Percentiles rank a stretch among this genome's conserved stretches.
phyloP scores from a whole-genome alignment of 2,329 filamentous ascomycete genomes.

The Phyllosticta citriasiana region DNA sequence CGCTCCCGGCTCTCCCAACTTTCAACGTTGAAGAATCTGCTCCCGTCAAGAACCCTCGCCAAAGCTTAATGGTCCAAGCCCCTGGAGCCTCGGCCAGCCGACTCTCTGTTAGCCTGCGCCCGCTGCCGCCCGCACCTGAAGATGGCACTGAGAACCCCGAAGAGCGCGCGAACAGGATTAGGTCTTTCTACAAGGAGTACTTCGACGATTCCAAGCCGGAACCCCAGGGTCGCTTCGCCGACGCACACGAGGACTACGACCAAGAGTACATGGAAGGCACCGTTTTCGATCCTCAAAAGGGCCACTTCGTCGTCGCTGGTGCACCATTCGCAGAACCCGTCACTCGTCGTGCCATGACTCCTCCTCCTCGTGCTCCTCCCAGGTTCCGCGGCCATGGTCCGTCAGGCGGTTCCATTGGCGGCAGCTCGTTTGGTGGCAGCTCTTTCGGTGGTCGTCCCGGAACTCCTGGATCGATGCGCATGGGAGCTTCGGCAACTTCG shows the following conservation, averaged over 20 bases:
- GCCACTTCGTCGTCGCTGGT: conserved; percentile 49
- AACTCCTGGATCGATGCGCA: conserved; percentile 14
- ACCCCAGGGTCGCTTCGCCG: conserved; percentile 27
- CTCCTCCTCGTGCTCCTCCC: conserved; percentile 62
- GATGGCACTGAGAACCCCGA: conserved; percentile 86
- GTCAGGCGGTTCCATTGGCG: conserved; percentile 25
- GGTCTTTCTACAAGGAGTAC: conserved; percentile 99
- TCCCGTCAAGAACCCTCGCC: conserved; percentile 1
- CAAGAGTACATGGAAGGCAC: conserved; percentile 54
- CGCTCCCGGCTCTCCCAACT: not conserved
- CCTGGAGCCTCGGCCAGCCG: conserved; percentile 31
- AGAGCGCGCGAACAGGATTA: conserved; percentile 86
- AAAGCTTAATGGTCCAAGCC: conserved; percentile 2
- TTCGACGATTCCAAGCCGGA: conserved; percentile 71
- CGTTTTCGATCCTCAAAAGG: conserved; percentile 46
- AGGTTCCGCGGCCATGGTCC: conserved; percentile 36
- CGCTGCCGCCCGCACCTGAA: conserved; percentile 57
- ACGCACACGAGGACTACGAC: conserved; percentile 69
- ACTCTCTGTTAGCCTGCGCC: conserved; percentile 58
- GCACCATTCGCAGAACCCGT: conserved; percentile 73
- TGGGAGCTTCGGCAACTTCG: conserved; percentile 27
- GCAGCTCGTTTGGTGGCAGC: not conserved
- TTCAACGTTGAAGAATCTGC: not conserved
- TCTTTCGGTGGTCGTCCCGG: not conserved
- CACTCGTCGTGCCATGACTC: conserved; percentile 87